A percentile compares a stretch with the other conserved stretches of the same genome.
Conservation (phyloP, 768 basidiomycete species). For the Leccinum uliginosum region DNA sequence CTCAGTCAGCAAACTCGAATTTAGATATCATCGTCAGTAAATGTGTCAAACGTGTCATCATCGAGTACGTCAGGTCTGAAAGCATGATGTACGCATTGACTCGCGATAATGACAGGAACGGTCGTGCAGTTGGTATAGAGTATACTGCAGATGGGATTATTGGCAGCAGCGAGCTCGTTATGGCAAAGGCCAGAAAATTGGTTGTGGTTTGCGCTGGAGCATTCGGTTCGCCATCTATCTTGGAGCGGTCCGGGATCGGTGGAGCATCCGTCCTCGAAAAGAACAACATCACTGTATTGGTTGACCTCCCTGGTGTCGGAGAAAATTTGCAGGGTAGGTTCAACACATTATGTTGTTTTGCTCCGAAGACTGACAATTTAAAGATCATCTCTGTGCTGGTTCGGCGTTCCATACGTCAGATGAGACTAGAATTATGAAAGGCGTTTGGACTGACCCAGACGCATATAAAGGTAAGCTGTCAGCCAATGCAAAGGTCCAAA, state of each 20-base stretch:
- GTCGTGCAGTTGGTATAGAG: conserved; percentile 34
- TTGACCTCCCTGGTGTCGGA: neutral
- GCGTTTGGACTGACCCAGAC: neutral
- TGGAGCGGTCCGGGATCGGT: conserved; percentile 69
- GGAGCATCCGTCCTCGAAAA: conserved; percentile 41
- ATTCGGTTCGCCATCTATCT: conserved; percentile 51
- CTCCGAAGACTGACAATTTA: neutral
- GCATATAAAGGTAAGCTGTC: neutral
- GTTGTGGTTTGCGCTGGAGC: conserved; percentile 51
- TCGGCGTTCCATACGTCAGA: neutral
- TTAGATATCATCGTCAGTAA: conserved; percentile 28
- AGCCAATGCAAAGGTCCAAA: neutral
- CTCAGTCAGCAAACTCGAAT: conserved; percentile 24
- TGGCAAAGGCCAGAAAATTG: conserved; percentile 29
- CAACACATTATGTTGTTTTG: neutral
- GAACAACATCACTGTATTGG: conserved; percentile 40
- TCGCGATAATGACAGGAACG: conserved; percentile 19
- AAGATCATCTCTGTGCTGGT: neutral
- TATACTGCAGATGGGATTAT: conserved; percentile 18
- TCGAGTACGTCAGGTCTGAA: neutral
- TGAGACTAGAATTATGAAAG: neutral
- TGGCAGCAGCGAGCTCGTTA: conserved; percentile 1
- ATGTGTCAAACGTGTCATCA: neutral
- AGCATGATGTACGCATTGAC: neutral
- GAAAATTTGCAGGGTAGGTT: conserved; percentile 37